Evolutionary conservation across 2,329 filamentous ascomycete genomes (phyloP), one percentile per base, ranked within the genome.

Genomic region (Scedosporium aurantiacum): DNA sequence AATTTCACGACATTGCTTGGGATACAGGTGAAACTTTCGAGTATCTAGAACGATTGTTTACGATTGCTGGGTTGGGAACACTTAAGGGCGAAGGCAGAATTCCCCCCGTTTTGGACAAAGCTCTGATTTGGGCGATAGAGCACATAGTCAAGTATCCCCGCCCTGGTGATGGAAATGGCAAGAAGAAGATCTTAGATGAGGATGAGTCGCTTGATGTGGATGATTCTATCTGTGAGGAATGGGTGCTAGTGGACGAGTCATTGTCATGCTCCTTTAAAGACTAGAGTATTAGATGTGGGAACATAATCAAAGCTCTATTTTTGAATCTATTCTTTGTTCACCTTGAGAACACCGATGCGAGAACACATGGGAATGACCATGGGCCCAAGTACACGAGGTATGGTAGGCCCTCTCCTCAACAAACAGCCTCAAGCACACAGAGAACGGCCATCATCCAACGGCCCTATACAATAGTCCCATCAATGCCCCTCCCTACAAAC

Each of bases 1-100:
- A 74, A 54, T 84, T 82, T 63, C 82, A 84, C 66, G 79, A 81
- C 54, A 74, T 84, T 4, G 67, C 73, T 2, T 82, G 78, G 78
- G 79, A 82, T 8, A 71, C 71, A 2, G 79, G 78, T 0, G 78
- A 83, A 68, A 82, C 80, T 0, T 65, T 74, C 1, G 71, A 70
- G 7, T 84, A 76, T 73, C 68, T 84, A 2, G 68, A 70, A 0
- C 71, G 70, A 10, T 65, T 83, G 54, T 83, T 76, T 66, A 65
- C 71, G 5, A 71, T 83, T 58, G 77, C 80, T 0, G 82, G 81
- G 0, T 67, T 84, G 40, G 74, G 75, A 0, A 75, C 71, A 14
- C 66, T 84, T 50, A 70, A 69, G 27, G 80, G 79, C 1, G 73
- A 78, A 14, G 79, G 79, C 0, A 72, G 75, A 45, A 67, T 75